Percentiles rank a stretch among this genome's conserved stretches.
phyloP scores from a whole-genome alignment of 352 stramenopile genomes.

The Pythium monospermum region DNA sequence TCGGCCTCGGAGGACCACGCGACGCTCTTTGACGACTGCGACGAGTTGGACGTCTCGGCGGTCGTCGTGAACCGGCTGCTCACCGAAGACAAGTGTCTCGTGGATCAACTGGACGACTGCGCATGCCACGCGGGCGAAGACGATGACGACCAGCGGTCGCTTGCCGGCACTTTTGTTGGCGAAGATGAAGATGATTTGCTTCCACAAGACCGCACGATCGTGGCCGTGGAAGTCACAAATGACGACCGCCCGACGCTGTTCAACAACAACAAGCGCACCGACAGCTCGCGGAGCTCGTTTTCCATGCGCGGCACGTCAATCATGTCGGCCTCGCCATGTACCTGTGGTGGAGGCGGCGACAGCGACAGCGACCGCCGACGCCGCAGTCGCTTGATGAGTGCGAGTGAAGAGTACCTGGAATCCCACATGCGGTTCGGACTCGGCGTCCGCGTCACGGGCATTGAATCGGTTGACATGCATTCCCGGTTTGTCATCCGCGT shows the following conservation, averaged over 20 bases:
- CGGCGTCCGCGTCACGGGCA: conserved; percentile 34
- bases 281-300: conserved; percentile 17
- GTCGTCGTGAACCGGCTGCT: conserved; percentile 33
- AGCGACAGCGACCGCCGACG: too few species aligned
- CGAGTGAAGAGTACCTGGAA: conserved; percentile 42
- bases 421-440: conserved; percentile 40
- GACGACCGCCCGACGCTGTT: not conserved
- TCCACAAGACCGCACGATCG: not conserved
- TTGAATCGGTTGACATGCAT: conserved; percentile 33
- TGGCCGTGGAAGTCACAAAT: not conserved
- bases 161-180: conserved; percentile 33
- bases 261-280: conserved; percentile 17
- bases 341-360: too few species aligned
- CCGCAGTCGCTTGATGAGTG: conserved; percentile 3
- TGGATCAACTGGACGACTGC: conserved; percentile 29
- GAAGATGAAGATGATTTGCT: conserved; percentile 22
- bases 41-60: conserved; percentile 25
- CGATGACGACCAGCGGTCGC: conserved; percentile 28
- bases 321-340: not conserved
- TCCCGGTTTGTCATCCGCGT: conserved; percentile 42
- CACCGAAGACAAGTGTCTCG: conserved; percentile 33
- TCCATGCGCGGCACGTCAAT: conserved; percentile 2
- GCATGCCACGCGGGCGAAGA: conserved; percentile 7
- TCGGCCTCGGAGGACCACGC: not conserved
- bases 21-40: conserved; percentile 28